These are phyloP conservation scores for Daldinia caldariorum DNA, from an alignment of 495 filamentous ascomycete genomes.

Conservation along the genomic window DNA sequence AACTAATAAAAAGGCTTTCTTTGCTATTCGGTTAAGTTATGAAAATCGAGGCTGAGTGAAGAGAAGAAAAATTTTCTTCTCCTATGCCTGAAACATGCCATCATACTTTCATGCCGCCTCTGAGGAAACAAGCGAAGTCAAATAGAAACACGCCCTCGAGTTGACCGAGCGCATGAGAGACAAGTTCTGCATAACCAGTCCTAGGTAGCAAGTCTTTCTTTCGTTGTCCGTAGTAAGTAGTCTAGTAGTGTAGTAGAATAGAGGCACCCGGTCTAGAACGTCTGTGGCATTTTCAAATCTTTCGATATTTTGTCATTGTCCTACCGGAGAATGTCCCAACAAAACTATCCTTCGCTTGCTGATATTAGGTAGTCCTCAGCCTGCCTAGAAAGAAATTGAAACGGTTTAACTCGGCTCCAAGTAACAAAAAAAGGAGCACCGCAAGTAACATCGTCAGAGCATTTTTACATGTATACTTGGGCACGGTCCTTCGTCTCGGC, in stretches of 20 bases:
- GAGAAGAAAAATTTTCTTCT: conserved; percentile 32
- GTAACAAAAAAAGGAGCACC: conserved; percentile 4
- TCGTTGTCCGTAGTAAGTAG: conserved; percentile 10
- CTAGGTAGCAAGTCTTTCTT: conserved; percentile 18
- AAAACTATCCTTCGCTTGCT: conserved; percentile 18
- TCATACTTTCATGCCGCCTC: conserved; percentile 34
- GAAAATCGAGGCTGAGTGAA: conserved; percentile 40
- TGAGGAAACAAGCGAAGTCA: conserved; percentile 32
- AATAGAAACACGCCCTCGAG: conserved; percentile 38
- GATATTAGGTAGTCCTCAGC: conserved; percentile 16
- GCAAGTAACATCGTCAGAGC: conserved; percentile 16
- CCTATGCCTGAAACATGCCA: conserved; percentile 41
- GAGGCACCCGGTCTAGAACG: conserved; percentile 34
- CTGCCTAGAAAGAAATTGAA: conserved; percentile 28
- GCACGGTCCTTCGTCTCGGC: conserved; percentile 24
- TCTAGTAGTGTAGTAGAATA: conserved; percentile 12
- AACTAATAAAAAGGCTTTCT: conserved; percentile 11
- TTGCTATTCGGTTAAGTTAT: conserved; percentile 22
- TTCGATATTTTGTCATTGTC: conserved; percentile 40
- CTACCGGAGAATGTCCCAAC: conserved; percentile 35
- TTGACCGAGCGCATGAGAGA: conserved; percentile 39
- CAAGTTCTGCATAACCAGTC: conserved; percentile 39
- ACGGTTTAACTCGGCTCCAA: conserved; percentile 21
- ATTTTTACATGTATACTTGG: conserved; percentile 4
- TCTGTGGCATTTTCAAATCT: conserved; percentile 41